Evolutionary conservation across 1,284 basidiomycete genomes (phyloP).

Genomic region (Malassezia caprae): DNA sequence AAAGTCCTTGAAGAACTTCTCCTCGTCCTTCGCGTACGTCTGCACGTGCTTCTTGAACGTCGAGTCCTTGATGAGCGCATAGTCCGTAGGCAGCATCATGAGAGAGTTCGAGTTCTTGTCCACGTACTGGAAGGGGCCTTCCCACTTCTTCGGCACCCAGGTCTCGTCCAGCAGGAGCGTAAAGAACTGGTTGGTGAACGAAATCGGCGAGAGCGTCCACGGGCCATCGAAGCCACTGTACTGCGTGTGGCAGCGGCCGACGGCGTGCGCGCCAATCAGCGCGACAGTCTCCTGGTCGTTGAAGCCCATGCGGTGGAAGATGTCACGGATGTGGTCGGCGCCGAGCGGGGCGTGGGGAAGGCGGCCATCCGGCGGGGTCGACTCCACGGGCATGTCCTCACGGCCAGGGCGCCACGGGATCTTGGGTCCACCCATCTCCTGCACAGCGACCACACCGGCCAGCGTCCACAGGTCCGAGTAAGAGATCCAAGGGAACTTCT

Average conservation of each 20-base stretch:
- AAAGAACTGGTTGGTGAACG: conserved; percentile 44
- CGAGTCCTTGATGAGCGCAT: conserved; percentile 33
- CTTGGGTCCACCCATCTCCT: conserved; percentile 52
- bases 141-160: conserved; percentile 61
- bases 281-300: conserved; percentile 68
- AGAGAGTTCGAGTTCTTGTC: conserved; percentile 76
- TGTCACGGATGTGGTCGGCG: conserved; percentile 69
- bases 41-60: conserved; percentile 40
- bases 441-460: conserved; percentile 52
- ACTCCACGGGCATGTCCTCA: conserved; percentile 51
- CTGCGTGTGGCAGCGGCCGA: conserved; percentile 49
- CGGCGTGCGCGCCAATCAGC: conserved; percentile 54
- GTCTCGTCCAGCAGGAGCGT: conserved; percentile 51
- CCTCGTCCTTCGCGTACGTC: conserved; percentile 44
- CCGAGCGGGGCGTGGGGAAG: conserved; percentile 76
- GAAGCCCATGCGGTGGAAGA: conserved; percentile 54
- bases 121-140: conserved; percentile 82
- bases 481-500: conserved; percentile 53
- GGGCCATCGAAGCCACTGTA: conserved; percentile 45
- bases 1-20: conserved; percentile 45
- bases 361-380: conserved; percentile 47
- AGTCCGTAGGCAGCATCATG: conserved; percentile 64
- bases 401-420: conserved; percentile 51
- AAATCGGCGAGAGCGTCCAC: conserved; percentile 43
- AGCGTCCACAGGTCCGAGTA: conserved; percentile 51